phyloP scores from a whole-genome alignment of 371 early-diverging fungal species.

The Smittium mucronatum region DNA sequence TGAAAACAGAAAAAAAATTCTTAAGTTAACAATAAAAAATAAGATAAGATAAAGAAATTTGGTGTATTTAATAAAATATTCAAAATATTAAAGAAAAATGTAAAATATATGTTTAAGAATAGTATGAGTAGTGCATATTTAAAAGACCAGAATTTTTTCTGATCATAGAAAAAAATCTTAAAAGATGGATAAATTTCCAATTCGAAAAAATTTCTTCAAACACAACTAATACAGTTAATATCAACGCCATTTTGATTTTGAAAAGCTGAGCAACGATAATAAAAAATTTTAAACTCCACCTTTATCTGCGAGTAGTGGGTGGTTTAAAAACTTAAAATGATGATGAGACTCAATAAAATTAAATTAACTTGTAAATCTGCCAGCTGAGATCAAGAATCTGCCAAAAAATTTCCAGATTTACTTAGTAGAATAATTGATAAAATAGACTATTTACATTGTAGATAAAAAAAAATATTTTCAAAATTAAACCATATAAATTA shows the following conservation, averaged over 20 bases:
- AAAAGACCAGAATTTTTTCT: not conserved
- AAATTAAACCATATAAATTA: not conserved
- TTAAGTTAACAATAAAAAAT: not conserved
- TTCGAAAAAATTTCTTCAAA: not conserved
- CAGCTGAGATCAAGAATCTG: not conserved
- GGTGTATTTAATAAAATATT: not conserved
- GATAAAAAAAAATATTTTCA: not conserved
- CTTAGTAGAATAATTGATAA: not conserved
- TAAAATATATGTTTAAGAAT: not conserved
- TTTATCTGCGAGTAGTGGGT: not conserved
- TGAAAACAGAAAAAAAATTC: not conserved
- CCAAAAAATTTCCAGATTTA: not conserved
- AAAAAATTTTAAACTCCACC: not conserved
- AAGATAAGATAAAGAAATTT: not conserved
- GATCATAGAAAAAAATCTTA: not conserved
- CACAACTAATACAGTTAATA: not conserved
- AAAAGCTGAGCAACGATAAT: not conserved
- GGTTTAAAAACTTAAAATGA: not conserved
- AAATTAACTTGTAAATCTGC: not conserved
- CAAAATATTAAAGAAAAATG: not conserved
- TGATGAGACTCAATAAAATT: not conserved
- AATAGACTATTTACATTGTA: not conserved
- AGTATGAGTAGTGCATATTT: not conserved
- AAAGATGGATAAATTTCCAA: not conserved
- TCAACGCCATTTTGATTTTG: not conserved